A percentile compares a stretch with the other conserved stretches of the same genome.
These are phyloP conservation scores for Coprinopsis strossmayeri DNA, from an alignment of 768 basidiomycete genomes.

Conservation along the genomic window DNA sequence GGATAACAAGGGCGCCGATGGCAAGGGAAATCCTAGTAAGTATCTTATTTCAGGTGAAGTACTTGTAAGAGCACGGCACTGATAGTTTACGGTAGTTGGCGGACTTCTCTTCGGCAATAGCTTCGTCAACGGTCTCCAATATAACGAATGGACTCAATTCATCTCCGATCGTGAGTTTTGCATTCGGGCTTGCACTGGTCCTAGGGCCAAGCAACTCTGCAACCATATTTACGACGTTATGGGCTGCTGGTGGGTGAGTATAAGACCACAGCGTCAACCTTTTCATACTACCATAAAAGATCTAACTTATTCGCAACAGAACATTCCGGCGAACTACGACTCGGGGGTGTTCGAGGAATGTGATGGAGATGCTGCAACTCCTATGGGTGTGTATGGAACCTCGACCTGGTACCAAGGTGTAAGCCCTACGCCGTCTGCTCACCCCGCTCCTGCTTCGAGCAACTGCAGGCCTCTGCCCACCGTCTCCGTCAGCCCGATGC, in stretches of 20 bases:
- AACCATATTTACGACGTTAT: constrained; percentile 75
- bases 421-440: constrained; percentile 48
- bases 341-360: constrained; percentile 62
- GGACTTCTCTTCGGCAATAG: constrained; percentile 63
- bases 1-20: constrained; percentile 66
- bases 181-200: constrained; percentile 63
- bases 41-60: too few relatives aligned
- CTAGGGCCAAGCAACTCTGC: constrained; percentile 53
- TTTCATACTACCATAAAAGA: not conserved
- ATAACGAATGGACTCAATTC: constrained; percentile 85
- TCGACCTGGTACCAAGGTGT: constrained; percentile 67
- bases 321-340: constrained; percentile 66
- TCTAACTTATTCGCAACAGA: constrained; percentile 31
- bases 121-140: constrained; percentile 43
- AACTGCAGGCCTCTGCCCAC: constrained; percentile 46
- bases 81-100: constrained; percentile 44
- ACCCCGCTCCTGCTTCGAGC: constrained; percentile 56
- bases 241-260: constrained; percentile 48
- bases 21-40: constrained; percentile 40
- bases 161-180: constrained; percentile 66
- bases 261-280: not conserved
- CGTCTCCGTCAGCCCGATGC: constrained; percentile 23
- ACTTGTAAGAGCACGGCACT: not conserved
- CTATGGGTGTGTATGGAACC: constrained; percentile 69
- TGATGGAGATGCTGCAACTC: constrained; percentile 48